These are phyloP conservation scores for Ceratocystis harringtonii DNA, from an alignment of 2,329 filamentous ascomycete species.

Conservation along the genomic window DNA sequence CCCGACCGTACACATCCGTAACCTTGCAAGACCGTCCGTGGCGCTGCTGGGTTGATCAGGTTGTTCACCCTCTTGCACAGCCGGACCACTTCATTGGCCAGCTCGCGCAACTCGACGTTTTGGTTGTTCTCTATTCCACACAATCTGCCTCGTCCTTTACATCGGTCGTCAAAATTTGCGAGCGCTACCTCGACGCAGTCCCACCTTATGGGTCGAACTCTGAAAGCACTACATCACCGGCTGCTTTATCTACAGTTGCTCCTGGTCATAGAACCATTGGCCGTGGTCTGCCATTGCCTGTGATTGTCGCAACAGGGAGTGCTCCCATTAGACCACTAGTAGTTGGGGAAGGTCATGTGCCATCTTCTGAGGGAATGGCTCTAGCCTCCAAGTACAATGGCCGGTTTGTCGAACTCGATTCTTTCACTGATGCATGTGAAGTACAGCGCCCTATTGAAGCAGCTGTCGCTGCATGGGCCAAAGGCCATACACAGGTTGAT, in stretches of 20 bases:
- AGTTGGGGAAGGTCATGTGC: slow-evolving; percentile 5
- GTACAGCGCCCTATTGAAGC: slow-evolving; percentile 11
- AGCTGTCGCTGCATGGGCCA: slow-evolving; percentile 15
- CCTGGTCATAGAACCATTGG: background rate
- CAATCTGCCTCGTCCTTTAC: slow-evolving; percentile 6
- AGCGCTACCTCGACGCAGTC: slow-evolving; percentile 5
- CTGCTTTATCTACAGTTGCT: background rate
- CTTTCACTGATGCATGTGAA: slow-evolving; percentile 5
- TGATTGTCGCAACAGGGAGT: slow-evolving; percentile 11
- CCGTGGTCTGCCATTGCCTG: slow-evolving; percentile 8
- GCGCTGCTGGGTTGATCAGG: slow-evolving; percentile 16
- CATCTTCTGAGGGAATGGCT: slow-evolving; percentile 2
- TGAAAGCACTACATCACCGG: background rate
- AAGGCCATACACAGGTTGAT: slow-evolving; percentile 10
- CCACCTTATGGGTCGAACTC: background rate
- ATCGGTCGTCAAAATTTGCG: slow-evolving; percentile 14
- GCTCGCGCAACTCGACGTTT: slow-evolving; percentile 14
- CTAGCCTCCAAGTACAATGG: slow-evolving; percentile 14
- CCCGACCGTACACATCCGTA: slow-evolving; percentile 11
- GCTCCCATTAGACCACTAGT: background rate
- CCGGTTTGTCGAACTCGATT: slow-evolving; percentile 10
- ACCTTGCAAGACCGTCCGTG: slow-evolving; percentile 10
- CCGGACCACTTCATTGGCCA: slow-evolving; percentile 16
- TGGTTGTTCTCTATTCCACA: slow-evolving; percentile 13
- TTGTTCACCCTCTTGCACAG: slow-evolving; percentile 14